These are phyloP conservation scores for Kwoniella shivajii DNA, from an alignment of 1,284 basidiomycete genomes.

Conservation along the genomic window DNA sequence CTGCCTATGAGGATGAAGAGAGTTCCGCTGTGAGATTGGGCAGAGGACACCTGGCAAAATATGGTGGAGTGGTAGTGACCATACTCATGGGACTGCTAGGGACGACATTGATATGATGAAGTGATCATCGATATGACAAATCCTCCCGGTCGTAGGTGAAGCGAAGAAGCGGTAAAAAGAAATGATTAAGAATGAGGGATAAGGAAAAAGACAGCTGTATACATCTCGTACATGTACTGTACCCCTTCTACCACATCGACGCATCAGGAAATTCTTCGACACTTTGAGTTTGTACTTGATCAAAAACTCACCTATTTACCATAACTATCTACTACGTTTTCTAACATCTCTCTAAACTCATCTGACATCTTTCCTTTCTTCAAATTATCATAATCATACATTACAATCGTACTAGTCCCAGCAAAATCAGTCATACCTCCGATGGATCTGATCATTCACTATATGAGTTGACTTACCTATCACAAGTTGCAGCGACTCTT, in stretches of 20 bases:
- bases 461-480: constrained; percentile 28
- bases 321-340: constrained; percentile 16
- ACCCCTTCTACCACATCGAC: not conserved
- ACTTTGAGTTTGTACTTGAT: not conserved
- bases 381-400: constrained; percentile 50
- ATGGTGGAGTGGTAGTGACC: too few species aligned
- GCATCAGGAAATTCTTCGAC: not conserved
- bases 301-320: not conserved
- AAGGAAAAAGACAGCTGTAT: too few species aligned
- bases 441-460: not conserved
- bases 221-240: not conserved
- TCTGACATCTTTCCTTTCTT: constrained; percentile 45
- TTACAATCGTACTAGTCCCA: constrained; percentile 37
- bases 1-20: too few species aligned
- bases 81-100: too few species aligned
- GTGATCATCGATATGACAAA: too few species aligned
- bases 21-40: too few species aligned
- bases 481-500: constrained; percentile 40
- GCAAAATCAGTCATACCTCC: not conserved
- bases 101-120: too few species aligned
- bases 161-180: too few species aligned
- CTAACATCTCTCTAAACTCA: constrained; percentile 31
- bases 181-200: not conserved
- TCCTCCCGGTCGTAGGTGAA: too few species aligned
- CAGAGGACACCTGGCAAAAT: too few species aligned